These are phyloP conservation scores for Leccinum barrowsii DNA, from an alignment of 768 basidiomycete genomes.

Conservation along the genomic window DNA sequence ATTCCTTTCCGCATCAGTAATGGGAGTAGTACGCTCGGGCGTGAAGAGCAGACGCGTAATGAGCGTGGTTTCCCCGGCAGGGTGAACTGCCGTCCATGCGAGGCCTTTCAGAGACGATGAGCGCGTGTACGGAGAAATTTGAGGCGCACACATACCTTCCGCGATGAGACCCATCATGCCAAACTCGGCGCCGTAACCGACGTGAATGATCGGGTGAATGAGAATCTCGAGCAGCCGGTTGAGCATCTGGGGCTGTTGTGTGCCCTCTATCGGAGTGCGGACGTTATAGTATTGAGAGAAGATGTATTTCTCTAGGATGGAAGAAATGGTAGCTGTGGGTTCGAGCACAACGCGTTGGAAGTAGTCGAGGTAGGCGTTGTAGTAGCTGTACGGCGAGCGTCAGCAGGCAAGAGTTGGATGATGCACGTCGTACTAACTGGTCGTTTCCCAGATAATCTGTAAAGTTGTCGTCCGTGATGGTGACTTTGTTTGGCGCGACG, in stretches of 20 bases:
- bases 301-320: constrained; percentile 56
- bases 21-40: constrained; percentile 18
- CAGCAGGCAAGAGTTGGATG: background rate
- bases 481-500: constrained; percentile 19
- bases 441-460: constrained; percentile 30
- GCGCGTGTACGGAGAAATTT: too few relatives aligned
- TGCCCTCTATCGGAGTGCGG: constrained; percentile 22
- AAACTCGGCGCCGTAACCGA: constrained; percentile 64
- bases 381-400: constrained; percentile 19
- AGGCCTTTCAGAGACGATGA: too few relatives aligned
- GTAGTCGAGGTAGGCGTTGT: constrained; percentile 33
- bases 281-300: constrained; percentile 53
- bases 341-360: constrained; percentile 30
- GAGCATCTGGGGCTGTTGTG: constrained; percentile 53
- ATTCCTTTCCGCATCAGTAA: constrained; percentile 19
- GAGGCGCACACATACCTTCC: constrained; percentile 29
- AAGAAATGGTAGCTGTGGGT: constrained; percentile 28
- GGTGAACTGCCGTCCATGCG: constrained; percentile 39
- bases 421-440: constrained; percentile 18
- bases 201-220: constrained; percentile 64
- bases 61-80: constrained; percentile 32
- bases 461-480: constrained; percentile 24
- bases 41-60: constrained; percentile 33
- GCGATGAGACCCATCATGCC: constrained; percentile 56
- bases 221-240: constrained; percentile 56